These are phyloP conservation scores for Penicillium hesseltinei DNA, from an alignment of 2,329 filamentous ascomycete genomes.

Conservation along the genomic window DNA sequence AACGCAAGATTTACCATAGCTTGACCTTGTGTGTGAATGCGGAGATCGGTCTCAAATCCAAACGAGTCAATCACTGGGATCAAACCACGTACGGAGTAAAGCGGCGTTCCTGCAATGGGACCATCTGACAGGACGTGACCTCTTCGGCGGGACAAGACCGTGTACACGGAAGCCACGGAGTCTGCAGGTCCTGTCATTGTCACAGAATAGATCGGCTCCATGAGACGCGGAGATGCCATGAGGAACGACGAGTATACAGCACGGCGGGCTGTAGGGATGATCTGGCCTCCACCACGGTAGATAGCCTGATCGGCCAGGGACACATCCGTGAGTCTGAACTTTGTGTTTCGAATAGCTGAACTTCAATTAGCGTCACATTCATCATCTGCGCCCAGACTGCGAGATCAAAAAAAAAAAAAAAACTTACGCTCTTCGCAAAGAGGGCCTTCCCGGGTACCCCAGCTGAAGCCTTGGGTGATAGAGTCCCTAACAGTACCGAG, in stretches of 20 bases:
- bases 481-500: constrained; percentile 85
- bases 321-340: constrained; percentile 94
- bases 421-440: constrained; percentile 93
- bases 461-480: constrained; percentile 93
- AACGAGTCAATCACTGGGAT: constrained; percentile 97
- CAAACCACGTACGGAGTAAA: constrained; percentile 87
- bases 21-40: constrained; percentile 92
- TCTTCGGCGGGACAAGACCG: constrained; percentile 79
- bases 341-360: constrained; percentile 89
- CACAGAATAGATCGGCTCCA: constrained; percentile 94
- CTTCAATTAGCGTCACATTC: constrained; percentile 22
- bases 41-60: constrained; percentile 94
- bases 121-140: constrained; percentile 95
- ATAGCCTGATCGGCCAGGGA: constrained; percentile 85
- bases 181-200: constrained; percentile 91
- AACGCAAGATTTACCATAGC: constrained; percentile 90
- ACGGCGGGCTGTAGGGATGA: constrained; percentile 89
- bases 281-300: constrained; percentile 91
- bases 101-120: constrained; percentile 86
- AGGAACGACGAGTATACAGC: constrained; percentile 95
- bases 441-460: constrained; percentile 92
- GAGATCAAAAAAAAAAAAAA: background rate
- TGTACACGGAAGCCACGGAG: constrained; percentile 85
- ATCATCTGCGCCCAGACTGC: background rate
- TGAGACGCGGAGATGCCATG: constrained; percentile 91